Conservation (phyloP, 495 filamentous ascomycete genomes). For the Penicillium diatomitis region DNA sequence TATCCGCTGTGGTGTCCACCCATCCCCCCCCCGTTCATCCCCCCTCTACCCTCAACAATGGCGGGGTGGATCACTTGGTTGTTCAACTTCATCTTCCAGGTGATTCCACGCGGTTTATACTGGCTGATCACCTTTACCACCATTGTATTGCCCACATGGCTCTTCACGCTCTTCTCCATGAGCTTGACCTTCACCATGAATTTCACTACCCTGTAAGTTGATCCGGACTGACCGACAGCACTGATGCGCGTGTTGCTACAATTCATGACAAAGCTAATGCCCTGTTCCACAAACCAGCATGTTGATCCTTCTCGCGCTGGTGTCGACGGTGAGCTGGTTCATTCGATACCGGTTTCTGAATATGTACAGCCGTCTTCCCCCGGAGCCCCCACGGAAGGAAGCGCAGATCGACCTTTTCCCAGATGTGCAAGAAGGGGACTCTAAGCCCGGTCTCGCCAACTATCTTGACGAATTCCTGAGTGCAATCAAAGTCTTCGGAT, state of each 20-base stretch:
- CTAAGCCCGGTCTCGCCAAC: slow-evolving; percentile 82
- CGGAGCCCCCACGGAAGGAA: slow-evolving; percentile 92
- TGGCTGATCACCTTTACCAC: slow-evolving; percentile 78
- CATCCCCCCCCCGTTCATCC: slow-evolving; percentile 22
- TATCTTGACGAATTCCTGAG: slow-evolving; percentile 97
- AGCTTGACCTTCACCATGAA: slow-evolving; percentile 97
- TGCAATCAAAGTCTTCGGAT: slow-evolving; percentile 99
- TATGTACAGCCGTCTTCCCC: slow-evolving; percentile 88
- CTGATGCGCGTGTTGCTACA: no score
- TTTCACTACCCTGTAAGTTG: slow-evolving; percentile 76
- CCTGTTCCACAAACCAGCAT: slow-evolving; percentile 37
- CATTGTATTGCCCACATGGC: slow-evolving; percentile 78
- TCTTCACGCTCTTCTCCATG: slow-evolving; percentile 92
- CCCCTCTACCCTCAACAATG: slow-evolving; percentile 32
- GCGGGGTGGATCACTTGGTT: slow-evolving; percentile 37
- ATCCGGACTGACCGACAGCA: not conserved
- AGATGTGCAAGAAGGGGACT: slow-evolving; percentile 79
- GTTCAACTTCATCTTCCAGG: slow-evolving; percentile 34
- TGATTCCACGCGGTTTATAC: slow-evolving; percentile 67
- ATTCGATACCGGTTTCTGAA: slow-evolving; percentile 90
- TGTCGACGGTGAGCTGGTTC: slow-evolving; percentile 81
- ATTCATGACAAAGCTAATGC: no score
- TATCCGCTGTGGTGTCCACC: slow-evolving; percentile 9
- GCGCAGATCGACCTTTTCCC: slow-evolving; percentile 92
- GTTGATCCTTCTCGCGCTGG: slow-evolving; percentile 64